phyloP scores from a whole-genome alignment of 495 filamentous ascomycete species.

The Penicillium simplicissimum region DNA sequence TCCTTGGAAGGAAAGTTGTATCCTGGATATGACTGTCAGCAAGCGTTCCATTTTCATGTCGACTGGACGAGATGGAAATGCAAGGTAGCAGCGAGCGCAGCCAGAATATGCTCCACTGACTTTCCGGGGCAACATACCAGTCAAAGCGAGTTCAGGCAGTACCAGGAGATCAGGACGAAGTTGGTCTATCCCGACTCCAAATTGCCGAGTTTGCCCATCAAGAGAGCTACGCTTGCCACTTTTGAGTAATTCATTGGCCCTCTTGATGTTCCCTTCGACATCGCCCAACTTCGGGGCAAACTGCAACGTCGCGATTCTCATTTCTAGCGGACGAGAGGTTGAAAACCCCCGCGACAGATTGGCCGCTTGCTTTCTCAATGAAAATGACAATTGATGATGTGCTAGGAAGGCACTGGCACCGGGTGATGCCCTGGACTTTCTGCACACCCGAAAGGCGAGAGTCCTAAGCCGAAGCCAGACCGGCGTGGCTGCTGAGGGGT shows the following conservation, averaged over 20 bases:
- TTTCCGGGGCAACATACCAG: constrained; percentile 55
- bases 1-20: constrained; percentile 86
- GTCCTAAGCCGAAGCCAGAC: constrained; percentile 14
- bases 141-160: constrained; percentile 85
- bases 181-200: constrained; percentile 28
- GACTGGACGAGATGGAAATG: background rate
- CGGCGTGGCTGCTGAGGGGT: background rate
- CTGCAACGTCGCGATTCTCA: constrained; percentile 83
- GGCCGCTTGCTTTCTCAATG: too few species aligned
- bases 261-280: constrained; percentile 71
- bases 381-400: background rate
- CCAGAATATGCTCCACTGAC: background rate
- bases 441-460: constrained; percentile 5
- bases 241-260: constrained; percentile 70
- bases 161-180: constrained; percentile 61
- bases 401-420: background rate
- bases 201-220: background rate
- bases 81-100: background rate
- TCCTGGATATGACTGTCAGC: constrained; percentile 46
- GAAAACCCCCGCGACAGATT: constrained; percentile 14
- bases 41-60: background rate
- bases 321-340: constrained; percentile 33
- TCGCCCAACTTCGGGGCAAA: constrained; percentile 74
- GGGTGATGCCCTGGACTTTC: background rate
- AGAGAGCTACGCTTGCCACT: constrained; percentile 28